Conservation (phyloP, 768 basidiomycete species). For the Russula foetens region DNA sequence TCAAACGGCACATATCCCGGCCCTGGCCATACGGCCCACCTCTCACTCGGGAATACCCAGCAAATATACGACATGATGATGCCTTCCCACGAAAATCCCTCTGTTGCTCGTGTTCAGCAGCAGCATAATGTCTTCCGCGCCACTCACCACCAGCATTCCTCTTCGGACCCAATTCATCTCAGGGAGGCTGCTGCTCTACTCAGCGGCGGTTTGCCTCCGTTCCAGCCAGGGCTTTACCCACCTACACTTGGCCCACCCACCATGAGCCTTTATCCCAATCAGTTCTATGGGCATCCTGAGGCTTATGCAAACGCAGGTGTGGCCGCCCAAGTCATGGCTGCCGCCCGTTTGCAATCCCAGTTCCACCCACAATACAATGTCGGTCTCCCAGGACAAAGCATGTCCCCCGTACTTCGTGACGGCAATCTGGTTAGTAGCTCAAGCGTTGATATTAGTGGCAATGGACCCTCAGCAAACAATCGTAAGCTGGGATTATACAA, state of each 20-base stretch:
- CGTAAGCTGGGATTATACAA: constrained; percentile 87
- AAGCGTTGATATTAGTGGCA: constrained; percentile 29
- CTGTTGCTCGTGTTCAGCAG: constrained; percentile 70
- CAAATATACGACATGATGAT: constrained; percentile 71
- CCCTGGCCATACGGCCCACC: constrained; percentile 50
- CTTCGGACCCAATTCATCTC: constrained; percentile 71
- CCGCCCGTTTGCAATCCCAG: constrained; percentile 48
- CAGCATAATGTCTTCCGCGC: constrained; percentile 67
- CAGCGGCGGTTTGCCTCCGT: constrained; percentile 47
- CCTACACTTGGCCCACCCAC: constrained; percentile 35
- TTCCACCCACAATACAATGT: constrained; percentile 44
- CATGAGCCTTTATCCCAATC: constrained; percentile 58
- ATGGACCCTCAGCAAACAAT: constrained; percentile 85
- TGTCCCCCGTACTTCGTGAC: constrained; percentile 9
- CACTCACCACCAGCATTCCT: constrained; percentile 77
- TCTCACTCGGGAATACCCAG: constrained; percentile 66
- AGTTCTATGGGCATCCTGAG: constrained; percentile 60
- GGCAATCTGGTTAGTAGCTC: constrained; percentile 23
- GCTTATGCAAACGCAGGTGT: constrained; percentile 45
- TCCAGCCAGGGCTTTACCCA: constrained; percentile 50
- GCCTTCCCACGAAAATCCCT: constrained; percentile 46
- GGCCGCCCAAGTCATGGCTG: constrained; percentile 47
- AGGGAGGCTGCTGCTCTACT: constrained; percentile 65
- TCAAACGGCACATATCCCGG: constrained; percentile 36
- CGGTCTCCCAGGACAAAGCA: constrained; percentile 17